phyloP scores from a whole-genome alignment of 2,329 filamentous ascomycete species.

The Colletotrichum chlorophyti region DNA sequence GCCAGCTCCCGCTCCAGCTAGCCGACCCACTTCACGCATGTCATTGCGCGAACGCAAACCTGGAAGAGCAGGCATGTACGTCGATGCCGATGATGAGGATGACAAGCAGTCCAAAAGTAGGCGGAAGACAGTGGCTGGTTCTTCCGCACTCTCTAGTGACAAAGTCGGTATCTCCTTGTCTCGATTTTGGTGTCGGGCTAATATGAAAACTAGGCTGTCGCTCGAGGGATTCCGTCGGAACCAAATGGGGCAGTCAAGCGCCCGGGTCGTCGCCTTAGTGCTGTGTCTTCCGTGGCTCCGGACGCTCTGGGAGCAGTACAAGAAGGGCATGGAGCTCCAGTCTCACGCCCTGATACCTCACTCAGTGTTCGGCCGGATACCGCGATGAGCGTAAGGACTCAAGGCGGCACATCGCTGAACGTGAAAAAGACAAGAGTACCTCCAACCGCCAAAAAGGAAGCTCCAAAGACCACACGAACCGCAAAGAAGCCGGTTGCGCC shows the following conservation, averaged over 20 bases:
- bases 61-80: slow-evolving; percentile 59
- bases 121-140: slow-evolving; percentile 67
- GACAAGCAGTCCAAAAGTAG: slow-evolving; percentile 51
- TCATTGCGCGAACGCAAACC: slow-evolving; percentile 76
- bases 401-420: slow-evolving; percentile 47
- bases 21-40: slow-evolving; percentile 65
- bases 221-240: slow-evolving; percentile 37
- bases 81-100: slow-evolving; percentile 56
- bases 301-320: slow-evolving; percentile 11
- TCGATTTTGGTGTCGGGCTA: slow-evolving; percentile 1
- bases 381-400: slow-evolving; percentile 46
- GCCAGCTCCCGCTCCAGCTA: slow-evolving; percentile 36
- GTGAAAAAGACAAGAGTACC: slow-evolving; percentile 69
- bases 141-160: slow-evolving; percentile 52
- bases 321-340: background rate
- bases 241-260: slow-evolving; percentile 38
- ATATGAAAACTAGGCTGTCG: slow-evolving; percentile 37
- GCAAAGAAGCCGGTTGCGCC: slow-evolving; percentile 42
- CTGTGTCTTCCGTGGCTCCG: slow-evolving; percentile 45
- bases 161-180: slow-evolving; percentile 40
- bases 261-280: slow-evolving; percentile 56
- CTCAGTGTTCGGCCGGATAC: slow-evolving; percentile 46
- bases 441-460: slow-evolving; percentile 52
- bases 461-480: slow-evolving; percentile 39
- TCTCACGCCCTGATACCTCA: slow-evolving; percentile 45